phyloP scores from a whole-genome alignment of 202 grass and related monocot species.

The Sporobolus alterniflorus region DNA sequence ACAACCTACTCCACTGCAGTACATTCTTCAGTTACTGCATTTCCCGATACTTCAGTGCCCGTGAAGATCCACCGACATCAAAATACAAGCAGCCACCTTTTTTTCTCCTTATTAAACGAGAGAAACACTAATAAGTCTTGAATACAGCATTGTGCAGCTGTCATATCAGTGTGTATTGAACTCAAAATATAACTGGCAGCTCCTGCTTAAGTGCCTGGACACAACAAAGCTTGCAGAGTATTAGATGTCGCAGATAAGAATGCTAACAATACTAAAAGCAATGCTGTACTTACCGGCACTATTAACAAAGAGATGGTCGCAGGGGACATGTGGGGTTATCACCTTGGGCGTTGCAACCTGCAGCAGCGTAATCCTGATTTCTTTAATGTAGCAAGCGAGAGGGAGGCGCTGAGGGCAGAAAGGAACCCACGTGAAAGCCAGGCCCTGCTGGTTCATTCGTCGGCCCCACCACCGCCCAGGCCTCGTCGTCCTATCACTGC shows the following conservation, averaged over 20 bases:
- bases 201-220: conserved; percentile 24
- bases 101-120: background rate
- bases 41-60: background rate
- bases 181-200: too few relatives aligned
- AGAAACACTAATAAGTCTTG: background rate
- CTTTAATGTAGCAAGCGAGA: background rate
- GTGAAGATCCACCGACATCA: background rate
- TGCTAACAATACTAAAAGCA: conserved; percentile 16
- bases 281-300: conserved; percentile 13
- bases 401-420: conserved; percentile 10
- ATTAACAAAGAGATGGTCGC: conserved; percentile 40
- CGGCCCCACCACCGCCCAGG: conserved; percentile 16
- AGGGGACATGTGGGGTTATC: conserved; percentile 40
- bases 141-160: background rate
- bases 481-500: background rate
- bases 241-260: conserved; percentile 17
- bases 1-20: background rate
- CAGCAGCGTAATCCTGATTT: conserved; percentile 11
- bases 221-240: conserved; percentile 14
- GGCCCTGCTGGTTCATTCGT: conserved; percentile 8
- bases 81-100: background rate
- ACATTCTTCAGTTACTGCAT: conserved; percentile 4
- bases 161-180: background rate
- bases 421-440: conserved; percentile 50
- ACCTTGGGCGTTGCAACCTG: conserved; percentile 42